Base-by-base conservation (phyloP, 805 yeast genomes). In the Scheffersomyces amazonensis region DNA sequence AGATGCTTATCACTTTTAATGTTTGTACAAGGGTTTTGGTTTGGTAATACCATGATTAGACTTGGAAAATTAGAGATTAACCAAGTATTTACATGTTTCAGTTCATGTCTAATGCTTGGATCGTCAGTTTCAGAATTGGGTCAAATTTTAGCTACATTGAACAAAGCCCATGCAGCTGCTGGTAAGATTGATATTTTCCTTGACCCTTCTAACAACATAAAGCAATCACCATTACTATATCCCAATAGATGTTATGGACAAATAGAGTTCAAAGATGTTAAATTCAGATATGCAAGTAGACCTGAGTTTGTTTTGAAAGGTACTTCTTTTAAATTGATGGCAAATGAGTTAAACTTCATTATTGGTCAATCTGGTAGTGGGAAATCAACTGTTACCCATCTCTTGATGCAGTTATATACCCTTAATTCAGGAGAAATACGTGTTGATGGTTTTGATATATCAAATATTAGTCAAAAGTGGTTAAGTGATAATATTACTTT, bases 361-460 rank as follows among this genome's bases (percentile, higher is more conserved):
- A 76, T 93, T 30, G 99, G 99, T 1, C 71, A 73, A 43, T 89
- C 97, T 0, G 99, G 99, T 0, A 81, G 90, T 0, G 99, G 99
- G 0, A 93, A 93, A 57, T 91, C 98, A 0, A 84, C 98, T 0
- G 43, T 93, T 2, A 75, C 83, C 0, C 74, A 73, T 25, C 56
- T 93, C 2, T 49, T 93, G 1, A 55, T 84, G 38, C 75, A 75
- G 19, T 71, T 87, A 17, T 88, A 90, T 49, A 44, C 56, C 0
- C 62, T 69, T 0, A 47, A 59, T 4, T 39, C 55, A 0, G 99
- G 99, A 0, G 39, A 51, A 1, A 74, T 93, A 1, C 53, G 54
- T 2, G 58, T 90, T 10, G 89, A 80, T 54, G 83, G 77, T 0
- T 52, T 60, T 32, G 62, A 74, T 30, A 53, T 85, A 2, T 45